Evolutionary conservation across 1,139 yeast species (phyloP), one percentile per base, ranked within the genome.

Genomic region (Candida sp.): DNA sequence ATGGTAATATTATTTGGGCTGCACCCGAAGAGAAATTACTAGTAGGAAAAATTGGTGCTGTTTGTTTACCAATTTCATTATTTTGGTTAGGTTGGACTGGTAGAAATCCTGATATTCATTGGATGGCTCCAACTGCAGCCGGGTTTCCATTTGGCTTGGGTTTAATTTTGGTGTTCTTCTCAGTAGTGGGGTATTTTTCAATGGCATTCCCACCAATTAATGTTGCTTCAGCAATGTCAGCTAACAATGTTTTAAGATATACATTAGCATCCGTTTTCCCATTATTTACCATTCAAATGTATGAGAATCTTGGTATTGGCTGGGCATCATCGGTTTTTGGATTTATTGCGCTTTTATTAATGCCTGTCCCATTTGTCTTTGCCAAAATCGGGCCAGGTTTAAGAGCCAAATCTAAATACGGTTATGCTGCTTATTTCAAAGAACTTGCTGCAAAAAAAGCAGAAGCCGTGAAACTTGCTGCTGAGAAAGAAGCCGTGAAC

Each of bases 21-120:
- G 53, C 65, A 4, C 77, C 78, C 8, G 77, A 72, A 54, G 45
- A 48, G n/a, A 61, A 64, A 45, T 63, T 72, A 46, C 48, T 64
- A 21, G 54, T 78, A 8, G 81, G 82, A 46, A 75, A 79, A 50
- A 61, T 80, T 46, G 86, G 88, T 23, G 81, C 90, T 2, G 58
- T 84, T 29, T 73, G 80, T 22, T 66, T 87, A 48, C 91, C 91
- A 15, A 69, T 82, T 38, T 75, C 88, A 0, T 70, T 87, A 46
- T 87, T 87, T 63, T 87, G 95, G 95, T 71, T 86, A 47, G 95
- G 85, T 11, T 87, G 95, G 95, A 75, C 91, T 4, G 78, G 88
- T 5, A 75, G 79, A 55, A 40, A 43, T 5, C 49, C 56, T 2
- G 49, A 66, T n/a, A 79, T 86, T 27, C 95, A 87, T 61, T 88